phyloP scores from a whole-genome alignment of 768 basidiomycete species.

The Galerina marginata region DNA sequence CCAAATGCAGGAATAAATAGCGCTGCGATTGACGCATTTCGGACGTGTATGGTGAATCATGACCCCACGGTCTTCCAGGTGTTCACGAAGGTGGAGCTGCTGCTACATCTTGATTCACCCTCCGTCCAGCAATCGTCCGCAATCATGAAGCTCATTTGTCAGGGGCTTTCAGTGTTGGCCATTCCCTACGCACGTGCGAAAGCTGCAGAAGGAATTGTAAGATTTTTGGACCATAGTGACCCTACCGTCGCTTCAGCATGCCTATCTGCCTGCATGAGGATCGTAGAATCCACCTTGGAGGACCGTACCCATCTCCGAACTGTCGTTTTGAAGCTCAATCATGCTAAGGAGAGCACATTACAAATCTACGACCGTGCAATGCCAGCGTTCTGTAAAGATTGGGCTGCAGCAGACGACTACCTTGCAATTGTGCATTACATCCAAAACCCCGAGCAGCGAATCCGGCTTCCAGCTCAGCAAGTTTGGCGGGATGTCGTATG shows the following conservation, averaged over 20 bases:
- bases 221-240: neutral
- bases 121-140: neutral
- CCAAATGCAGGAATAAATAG: neutral
- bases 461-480: neutral
- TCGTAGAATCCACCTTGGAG: neutral
- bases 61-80: neutral
- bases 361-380: neutral
- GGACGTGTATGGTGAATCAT: neutral
- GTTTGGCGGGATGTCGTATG: neutral
- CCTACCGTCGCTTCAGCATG: neutral
- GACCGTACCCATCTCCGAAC: neutral
- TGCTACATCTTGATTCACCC: neutral
- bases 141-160: neutral
- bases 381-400: conserved; percentile 3
- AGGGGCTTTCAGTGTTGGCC: neutral
- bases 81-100: neutral
- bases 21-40: neutral
- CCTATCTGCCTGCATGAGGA: neutral
- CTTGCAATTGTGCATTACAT: neutral
- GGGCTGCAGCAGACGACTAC: neutral
- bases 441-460: neutral
- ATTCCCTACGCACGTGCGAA: neutral
- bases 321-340: neutral
- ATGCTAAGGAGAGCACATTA: neutral
- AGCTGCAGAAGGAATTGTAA: neutral